phyloP scores from a whole-genome alignment of 2,329 filamentous ascomycete genomes.

The Verticillium nubilum region DNA sequence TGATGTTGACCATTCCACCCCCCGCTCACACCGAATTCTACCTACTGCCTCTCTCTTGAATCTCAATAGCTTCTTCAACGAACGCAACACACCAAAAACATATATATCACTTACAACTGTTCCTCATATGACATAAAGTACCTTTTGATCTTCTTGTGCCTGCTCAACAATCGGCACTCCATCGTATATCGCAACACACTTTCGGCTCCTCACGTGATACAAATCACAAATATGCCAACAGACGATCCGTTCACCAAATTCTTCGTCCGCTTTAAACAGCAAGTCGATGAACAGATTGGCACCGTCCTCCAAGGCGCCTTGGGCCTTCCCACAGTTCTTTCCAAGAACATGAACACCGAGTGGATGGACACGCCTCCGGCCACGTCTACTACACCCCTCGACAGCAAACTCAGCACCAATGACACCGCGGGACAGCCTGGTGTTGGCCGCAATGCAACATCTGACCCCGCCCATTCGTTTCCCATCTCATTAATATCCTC shows the following conservation, averaged over 20 bases:
- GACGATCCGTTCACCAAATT: constrained; percentile 19
- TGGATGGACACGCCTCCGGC: background rate
- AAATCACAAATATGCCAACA: constrained; percentile 5
- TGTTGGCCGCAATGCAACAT: background rate
- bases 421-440: background rate
- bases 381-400: background rate
- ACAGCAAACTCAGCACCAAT: background rate
- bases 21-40: background rate
- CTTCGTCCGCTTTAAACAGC: constrained; percentile 35
- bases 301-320: constrained; percentile 18
- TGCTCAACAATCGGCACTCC: too few relatives aligned
- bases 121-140: too few relatives aligned
- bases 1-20: background rate
- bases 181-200: too few relatives aligned
- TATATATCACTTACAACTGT: too few relatives aligned
- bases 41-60: too few relatives aligned
- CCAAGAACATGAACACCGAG: constrained; percentile 16
- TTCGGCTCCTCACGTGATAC: too few relatives aligned
- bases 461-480: constrained; percentile 6
- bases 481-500: constrained; percentile 5
- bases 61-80: background rate
- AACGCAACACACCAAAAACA: background rate
- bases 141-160: too few relatives aligned
- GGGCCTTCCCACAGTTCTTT: constrained; percentile 18
- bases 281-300: constrained; percentile 31